Evolutionary conservation across 768 basidiomycete species (phyloP), one percentile per base, ranked within the genome.

Genomic region (Russula brevipes): DNA sequence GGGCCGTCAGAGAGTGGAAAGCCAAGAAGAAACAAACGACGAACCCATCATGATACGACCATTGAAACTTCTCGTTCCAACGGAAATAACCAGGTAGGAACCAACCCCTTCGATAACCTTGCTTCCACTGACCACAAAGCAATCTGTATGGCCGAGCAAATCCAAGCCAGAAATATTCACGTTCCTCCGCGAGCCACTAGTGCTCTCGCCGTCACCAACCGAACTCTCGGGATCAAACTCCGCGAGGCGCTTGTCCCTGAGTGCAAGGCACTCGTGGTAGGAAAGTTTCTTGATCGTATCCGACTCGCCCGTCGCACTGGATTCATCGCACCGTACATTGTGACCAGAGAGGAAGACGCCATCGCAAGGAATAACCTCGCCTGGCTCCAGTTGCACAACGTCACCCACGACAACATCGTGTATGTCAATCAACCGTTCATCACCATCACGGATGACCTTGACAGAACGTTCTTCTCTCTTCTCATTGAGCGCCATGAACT

Each of bases 41-140:
- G 41, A 70, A 96, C 94, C 89, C 87, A 96, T 96, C 91, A 98
- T 94, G 70, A 98, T 94, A 50, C 94, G 84, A 45, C 97, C 97
- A 72, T 98, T 94, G 76, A 98, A 98, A 68, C 89, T 92, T 76
- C 88, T 91, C 12, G 84, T 85, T 11, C 97, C 97, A 54, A 98
- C 93, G 2, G 93, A 87, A 55, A 97, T 89, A 55, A 98, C 85
- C 54, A 99, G 87, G 70, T 98, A 99, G 61, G 79, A 81, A 33
- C 97, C 97, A 50, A 96, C 88, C 47, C 97, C 97, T 75, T 98
- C 97, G 24, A 94, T 76, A 45, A 99, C 91, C 75, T 96, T 98
- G 72, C 85, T 85, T 16, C 97, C 97, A 24, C 88, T 90, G 69
- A 98, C 79, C 60, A 98, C 71, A 76, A 97, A 98, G 75, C 94